Base-by-base conservation (phyloP, 2,329 filamentous ascomycete genomes). In the Teratosphaeria destructans region DNA sequence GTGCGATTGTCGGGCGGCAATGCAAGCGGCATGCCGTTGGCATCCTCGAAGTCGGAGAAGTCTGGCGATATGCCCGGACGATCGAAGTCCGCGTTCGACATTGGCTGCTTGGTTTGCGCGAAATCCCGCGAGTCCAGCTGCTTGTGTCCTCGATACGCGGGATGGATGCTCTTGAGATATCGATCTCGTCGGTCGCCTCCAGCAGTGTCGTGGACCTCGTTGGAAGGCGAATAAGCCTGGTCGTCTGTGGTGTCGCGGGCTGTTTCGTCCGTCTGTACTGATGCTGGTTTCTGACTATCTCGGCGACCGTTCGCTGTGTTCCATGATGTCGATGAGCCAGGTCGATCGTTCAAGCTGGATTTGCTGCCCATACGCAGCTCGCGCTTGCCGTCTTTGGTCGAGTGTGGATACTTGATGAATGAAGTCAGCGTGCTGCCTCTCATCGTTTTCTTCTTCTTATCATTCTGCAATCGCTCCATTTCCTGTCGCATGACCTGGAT, bases 161-260 rank as follows among this genome's bases (percentile, higher is more conserved):
- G 57, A 16, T 37, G 43, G 7, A 32, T 35, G 6, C n/a, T 26
- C 16, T 39, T 32, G 19, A 35, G 43, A 58, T 66, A 66, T 27
- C 60, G 62, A 52, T 64, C 62, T 12, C 66, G 63, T 49, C 68
- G 67, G 61, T 71, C 67, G 35, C 71, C 63, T 8, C 63, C 61
- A 49, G 67, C 54, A 5, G 65, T 65, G 43, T 67, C 65, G 35
- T 62, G 60, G 35, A 58, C 29, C 10, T 57, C 63, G 43, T 62
- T 60, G 35, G 55, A 64, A 60, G 59, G 66, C 62, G 61, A 55
- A 32, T 35, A 23, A 19, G 29, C 2, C 6, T 35, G 19, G 8
- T 32, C 55, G 35, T 52, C 57, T 47, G 32, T 12, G 7, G 34
- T 27, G 19, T 27, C 29, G 34, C 35, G 16, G 37, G 34, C 10